These are phyloP conservation scores for Phytophthora brassicae DNA, from an alignment of 352 stramenopile species.

Conservation along the genomic window DNA sequence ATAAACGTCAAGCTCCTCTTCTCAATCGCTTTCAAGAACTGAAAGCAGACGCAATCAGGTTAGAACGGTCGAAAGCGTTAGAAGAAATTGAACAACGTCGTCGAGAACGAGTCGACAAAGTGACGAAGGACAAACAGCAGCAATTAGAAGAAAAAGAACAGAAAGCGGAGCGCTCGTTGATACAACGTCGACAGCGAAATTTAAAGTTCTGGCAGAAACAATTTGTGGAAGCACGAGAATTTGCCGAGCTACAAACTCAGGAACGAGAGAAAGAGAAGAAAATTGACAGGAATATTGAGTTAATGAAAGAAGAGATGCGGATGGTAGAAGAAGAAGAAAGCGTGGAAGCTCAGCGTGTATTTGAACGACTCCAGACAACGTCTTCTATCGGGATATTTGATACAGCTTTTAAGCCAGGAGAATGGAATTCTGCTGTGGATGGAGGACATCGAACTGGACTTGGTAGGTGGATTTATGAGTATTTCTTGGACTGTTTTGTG, in stretches of 20 bases:
- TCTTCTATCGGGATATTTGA: constrained; percentile 62
- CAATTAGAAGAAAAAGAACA: constrained; percentile 12
- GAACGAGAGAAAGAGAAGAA: constrained; percentile 22
- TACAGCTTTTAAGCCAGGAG: constrained; percentile 43
- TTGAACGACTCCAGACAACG: constrained; percentile 34
- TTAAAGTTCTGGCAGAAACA: constrained; percentile 77
- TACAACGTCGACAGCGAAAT: constrained; percentile 52
- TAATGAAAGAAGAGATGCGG: constrained; percentile 44
- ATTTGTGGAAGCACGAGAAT: constrained; percentile 45
- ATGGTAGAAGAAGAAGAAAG: constrained; percentile 34
- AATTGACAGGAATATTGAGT: constrained; percentile 31
- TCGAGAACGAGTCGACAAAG: constrained; percentile 36
- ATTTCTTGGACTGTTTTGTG: not conserved
- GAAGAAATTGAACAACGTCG: constrained; percentile 51
- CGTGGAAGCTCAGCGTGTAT: constrained; percentile 14
- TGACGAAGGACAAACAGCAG: constrained; percentile 41
- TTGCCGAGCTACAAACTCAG: constrained; percentile 46
- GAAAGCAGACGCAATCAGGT: constrained; percentile 51
- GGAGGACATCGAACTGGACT: constrained; percentile 48
- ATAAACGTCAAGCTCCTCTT: constrained; percentile 55
- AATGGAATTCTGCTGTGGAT: constrained; percentile 56
- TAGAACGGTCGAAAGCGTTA: constrained; percentile 29
- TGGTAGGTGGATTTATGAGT: constrained; percentile 33
- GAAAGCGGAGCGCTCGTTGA: constrained; percentile 8
- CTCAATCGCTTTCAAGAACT: constrained; percentile 39